Conservation (phyloP, 768 basidiomycete species). For the Ramaria sp. region DNA sequence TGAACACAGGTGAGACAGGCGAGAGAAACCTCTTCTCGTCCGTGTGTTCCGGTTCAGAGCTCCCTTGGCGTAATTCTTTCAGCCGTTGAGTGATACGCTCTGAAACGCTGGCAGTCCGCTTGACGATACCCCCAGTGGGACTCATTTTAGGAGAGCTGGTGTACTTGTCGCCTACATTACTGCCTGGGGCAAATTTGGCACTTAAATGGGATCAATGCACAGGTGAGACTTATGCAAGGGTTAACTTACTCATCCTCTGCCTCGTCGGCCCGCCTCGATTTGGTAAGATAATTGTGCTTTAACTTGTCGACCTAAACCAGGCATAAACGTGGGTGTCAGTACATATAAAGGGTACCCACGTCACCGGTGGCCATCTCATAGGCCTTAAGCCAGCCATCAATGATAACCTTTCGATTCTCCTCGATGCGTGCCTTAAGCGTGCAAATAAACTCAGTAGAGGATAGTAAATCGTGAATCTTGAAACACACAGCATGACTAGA, state of each 20-base stretch:
- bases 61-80: slow-evolving; percentile 52
- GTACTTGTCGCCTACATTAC: slow-evolving; percentile 54
- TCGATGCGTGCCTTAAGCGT: slow-evolving; percentile 47
- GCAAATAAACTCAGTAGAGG: slow-evolving; percentile 1
- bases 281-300: slow-evolving; percentile 67
- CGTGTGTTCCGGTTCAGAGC: slow-evolving; percentile 13
- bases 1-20: slow-evolving; percentile 13
- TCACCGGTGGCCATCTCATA: slow-evolving; percentile 65
- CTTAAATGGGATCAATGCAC: slow-evolving; percentile 29
- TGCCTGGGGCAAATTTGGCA: slow-evolving; percentile 78
- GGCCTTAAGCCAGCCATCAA: slow-evolving; percentile 56
- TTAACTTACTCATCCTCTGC: slow-evolving; percentile 82
- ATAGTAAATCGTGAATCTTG: neutral
- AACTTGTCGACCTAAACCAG: slow-evolving; percentile 41
- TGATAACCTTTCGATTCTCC: slow-evolving; percentile 42
- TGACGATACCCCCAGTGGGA: slow-evolving; percentile 38
- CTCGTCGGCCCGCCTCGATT: slow-evolving; percentile 80
- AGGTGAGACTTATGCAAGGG: slow-evolving; percentile 1
- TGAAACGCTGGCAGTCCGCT: slow-evolving; percentile 68
- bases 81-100: slow-evolving; percentile 81
- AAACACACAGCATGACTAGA: slow-evolving; percentile 51
- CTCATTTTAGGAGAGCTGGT: slow-evolving; percentile 67
- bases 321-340: neutral
- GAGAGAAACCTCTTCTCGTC: slow-evolving; percentile 19
- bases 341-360: slow-evolving; percentile 25